phyloP scores from a whole-genome alignment of 129 eudicot species.

The Flaveria brownii region DNA sequence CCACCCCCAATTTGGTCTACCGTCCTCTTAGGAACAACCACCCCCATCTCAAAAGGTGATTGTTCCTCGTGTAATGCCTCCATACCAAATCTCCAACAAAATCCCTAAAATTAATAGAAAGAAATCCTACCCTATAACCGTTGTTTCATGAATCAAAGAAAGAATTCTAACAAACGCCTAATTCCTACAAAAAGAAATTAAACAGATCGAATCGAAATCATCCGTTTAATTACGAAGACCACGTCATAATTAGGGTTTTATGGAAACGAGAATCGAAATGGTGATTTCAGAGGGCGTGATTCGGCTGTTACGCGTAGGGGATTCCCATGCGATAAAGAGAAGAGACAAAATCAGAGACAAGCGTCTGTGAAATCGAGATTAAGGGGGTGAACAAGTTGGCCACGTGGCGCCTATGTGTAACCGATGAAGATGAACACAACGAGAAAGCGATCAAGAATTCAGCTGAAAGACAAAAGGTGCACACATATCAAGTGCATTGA shows the following conservation, averaged over 20 bases:
- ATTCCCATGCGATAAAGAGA: neutral
- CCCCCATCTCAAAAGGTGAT: conserved; percentile 63
- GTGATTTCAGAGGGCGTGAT: conserved; percentile 6
- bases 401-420: conserved; percentile 50
- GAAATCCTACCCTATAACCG: neutral
- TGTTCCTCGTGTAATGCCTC: conserved; percentile 41
- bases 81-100: conserved; percentile 47
- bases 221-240: neutral
- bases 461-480: conserved; percentile 31
- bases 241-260: conserved; percentile 13
- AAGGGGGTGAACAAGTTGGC: conserved; percentile 27
- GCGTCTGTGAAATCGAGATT: conserved; percentile 37
- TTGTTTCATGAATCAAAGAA: neutral
- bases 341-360: conserved; percentile 39
- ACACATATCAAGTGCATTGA: neutral
- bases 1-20: conserved; percentile 37
- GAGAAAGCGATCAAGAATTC: neutral
- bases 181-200: neutral
- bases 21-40: conserved; percentile 63
- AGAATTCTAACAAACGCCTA: conserved; percentile 2
- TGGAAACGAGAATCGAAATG: conserved; percentile 17
- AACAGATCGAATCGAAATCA: neutral
- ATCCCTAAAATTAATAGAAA: neutral
- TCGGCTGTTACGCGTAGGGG: neutral
- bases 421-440: conserved; percentile 26